These are phyloP conservation scores for Elymus sibiricus DNA, from an alignment of 176 grass and related monocot species.

Conservation along the genomic window DNA sequence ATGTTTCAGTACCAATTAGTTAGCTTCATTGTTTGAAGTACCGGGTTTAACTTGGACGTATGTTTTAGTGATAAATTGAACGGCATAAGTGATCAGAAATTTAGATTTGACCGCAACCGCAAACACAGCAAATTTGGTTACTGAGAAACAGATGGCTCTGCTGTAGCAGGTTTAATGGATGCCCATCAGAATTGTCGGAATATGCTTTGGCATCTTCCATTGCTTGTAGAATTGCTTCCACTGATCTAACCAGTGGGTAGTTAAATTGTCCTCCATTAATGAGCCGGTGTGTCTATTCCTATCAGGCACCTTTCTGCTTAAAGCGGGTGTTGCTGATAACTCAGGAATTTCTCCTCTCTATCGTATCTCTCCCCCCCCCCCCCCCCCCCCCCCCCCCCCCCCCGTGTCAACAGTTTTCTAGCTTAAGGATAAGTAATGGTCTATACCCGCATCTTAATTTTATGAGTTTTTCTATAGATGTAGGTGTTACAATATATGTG, in stretches of 20 bases:
- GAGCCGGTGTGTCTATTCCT: not conserved
- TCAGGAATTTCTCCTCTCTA: not conserved
- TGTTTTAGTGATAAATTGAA: not conserved
- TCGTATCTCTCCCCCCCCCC: not conserved
- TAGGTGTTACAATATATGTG: too few relatives aligned
- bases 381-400: too few relatives aligned
- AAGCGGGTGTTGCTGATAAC: constrained; percentile 4
- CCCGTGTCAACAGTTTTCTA: not conserved
- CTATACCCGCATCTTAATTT: not conserved
- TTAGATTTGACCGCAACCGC: not conserved
- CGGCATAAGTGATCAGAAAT: not conserved
- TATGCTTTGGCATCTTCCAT: constrained; percentile 15
- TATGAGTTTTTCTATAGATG: not conserved
- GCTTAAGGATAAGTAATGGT: not conserved
- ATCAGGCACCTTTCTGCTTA: not conserved
- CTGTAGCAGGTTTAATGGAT: not conserved
- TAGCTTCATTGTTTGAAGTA: not conserved
- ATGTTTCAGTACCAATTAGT: not conserved
- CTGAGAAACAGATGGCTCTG: constrained; percentile 1
- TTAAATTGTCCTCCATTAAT: constrained; percentile 17
- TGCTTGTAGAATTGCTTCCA: not conserved
- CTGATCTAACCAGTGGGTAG: not conserved
- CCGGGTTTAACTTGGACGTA: not conserved
- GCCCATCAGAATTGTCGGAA: not conserved
- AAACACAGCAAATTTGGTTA: not conserved